Evolutionary conservation across 306 rosid species (phyloP).

Genomic region (Cicer bijugum): DNA sequence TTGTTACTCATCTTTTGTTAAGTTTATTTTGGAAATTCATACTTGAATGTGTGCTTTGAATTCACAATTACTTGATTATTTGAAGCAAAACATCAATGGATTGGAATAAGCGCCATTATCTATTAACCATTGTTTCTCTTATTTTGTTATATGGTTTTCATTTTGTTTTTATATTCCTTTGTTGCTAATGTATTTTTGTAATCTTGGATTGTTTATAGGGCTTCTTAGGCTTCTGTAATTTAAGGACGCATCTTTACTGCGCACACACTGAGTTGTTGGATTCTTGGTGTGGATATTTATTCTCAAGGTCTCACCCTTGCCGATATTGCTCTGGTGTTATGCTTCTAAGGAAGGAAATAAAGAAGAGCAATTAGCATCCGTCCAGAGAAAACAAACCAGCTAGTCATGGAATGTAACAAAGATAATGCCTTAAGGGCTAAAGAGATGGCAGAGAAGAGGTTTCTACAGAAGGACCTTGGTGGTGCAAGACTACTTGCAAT

Average conservation of each 20-base stretch:
- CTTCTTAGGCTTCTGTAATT: slow-evolving; percentile 42
- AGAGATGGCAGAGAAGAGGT: slow-evolving; percentile 71
- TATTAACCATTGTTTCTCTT: slow-evolving; percentile 31
- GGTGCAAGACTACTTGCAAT: slow-evolving; percentile 67
- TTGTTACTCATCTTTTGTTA: slow-evolving; percentile 31
- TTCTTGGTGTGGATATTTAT: slow-evolving; percentile 32
- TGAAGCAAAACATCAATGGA: slow-evolving; percentile 35
- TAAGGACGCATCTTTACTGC: slow-evolving; percentile 40
- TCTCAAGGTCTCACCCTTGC: slow-evolving; percentile 36
- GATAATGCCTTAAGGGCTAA: slow-evolving; percentile 63
- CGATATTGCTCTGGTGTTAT: slow-evolving; percentile 32
- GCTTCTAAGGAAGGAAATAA: slow-evolving; percentile 40
- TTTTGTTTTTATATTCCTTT: slow-evolving; percentile 36
- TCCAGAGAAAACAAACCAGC: slow-evolving; percentile 40
- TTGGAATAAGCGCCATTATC: slow-evolving; percentile 34
- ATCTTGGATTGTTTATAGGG: slow-evolving; percentile 41
- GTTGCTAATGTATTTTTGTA: slow-evolving; percentile 45
- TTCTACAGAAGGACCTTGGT: slow-evolving; percentile 48
- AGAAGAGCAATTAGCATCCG: slow-evolving; percentile 33
- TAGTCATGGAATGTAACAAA: slow-evolving; percentile 67
- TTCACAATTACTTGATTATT: slow-evolving; percentile 37
- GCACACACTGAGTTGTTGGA: slow-evolving; percentile 32
- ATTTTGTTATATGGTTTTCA: background rate
- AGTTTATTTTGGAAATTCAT: slow-evolving; percentile 43
- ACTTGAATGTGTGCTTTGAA: slow-evolving; percentile 31